A percentile compares a stretch with the other conserved stretches of the same genome.
These are phyloP conservation scores for Aspergillus funiculosus DNA, from an alignment of 495 filamentous ascomycete genomes.

Conservation along the genomic window DNA sequence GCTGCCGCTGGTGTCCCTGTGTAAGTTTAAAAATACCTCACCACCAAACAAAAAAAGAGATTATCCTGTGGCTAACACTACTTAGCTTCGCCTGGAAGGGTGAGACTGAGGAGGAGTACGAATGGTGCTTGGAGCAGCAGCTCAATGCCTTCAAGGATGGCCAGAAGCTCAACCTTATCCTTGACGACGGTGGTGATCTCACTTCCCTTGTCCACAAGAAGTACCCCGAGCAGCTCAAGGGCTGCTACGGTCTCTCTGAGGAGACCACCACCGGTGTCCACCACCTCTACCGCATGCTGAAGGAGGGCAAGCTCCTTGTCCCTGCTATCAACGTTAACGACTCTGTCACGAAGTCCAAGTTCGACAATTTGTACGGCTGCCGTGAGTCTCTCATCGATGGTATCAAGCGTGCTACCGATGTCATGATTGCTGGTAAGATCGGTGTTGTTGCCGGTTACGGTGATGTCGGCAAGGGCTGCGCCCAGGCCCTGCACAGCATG, in stretches of 20 bases:
- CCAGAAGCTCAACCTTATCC: constrained; percentile 96
- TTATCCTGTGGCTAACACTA: not conserved
- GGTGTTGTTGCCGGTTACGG: constrained; percentile 96
- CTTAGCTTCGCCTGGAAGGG: constrained; percentile 93
- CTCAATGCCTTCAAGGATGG: constrained; percentile 91
- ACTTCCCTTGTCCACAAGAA: constrained; percentile 95
- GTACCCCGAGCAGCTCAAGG: constrained; percentile 95
- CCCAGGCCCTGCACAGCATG: constrained; percentile 90
- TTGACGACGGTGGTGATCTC: constrained; percentile 97
- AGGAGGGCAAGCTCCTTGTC: constrained; percentile 82
- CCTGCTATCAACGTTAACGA: constrained; percentile 99
- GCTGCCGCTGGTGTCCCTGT: constrained; percentile 90
- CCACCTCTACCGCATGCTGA: constrained; percentile 98
- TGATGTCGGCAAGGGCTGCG: constrained; percentile 99
- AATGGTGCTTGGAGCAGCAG: constrained; percentile 99
- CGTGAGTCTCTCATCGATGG: constrained; percentile 97
- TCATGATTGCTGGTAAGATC: constrained; percentile 99
- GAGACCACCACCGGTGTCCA: constrained; percentile 99
- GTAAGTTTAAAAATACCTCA: constrained; percentile 36
- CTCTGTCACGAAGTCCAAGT: constrained; percentile 99
- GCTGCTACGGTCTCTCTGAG: constrained; percentile 97
- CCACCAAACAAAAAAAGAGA: not conserved
- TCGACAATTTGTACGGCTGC: constrained; percentile 99
- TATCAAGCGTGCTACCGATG: constrained; percentile 99
- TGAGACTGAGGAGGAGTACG: constrained; percentile 99